Evolutionary conservation across 176 grass and related monocot species (phyloP).

Genomic region (Puya raimondii): DNA sequence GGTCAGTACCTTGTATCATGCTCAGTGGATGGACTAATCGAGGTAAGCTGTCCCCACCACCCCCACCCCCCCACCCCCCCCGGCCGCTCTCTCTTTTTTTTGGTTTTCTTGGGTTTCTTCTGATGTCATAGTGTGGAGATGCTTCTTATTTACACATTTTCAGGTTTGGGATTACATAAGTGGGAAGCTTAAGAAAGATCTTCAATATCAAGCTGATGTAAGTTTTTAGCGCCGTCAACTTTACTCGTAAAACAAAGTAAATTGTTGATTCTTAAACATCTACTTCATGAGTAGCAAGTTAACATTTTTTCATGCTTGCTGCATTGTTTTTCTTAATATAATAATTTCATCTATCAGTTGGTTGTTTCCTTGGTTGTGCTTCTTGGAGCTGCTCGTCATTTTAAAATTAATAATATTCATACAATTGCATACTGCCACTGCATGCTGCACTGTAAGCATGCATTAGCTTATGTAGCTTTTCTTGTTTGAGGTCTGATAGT

Average conservation of each 20-base stretch:
- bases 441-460: too few relatives aligned
- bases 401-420: too few relatives aligned
- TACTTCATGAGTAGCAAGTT: not conserved
- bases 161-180: conserved; percentile 99
- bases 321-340: too few relatives aligned
- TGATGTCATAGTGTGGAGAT: not conserved
- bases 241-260: conserved; percentile 14
- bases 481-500: too few relatives aligned
- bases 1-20: conserved; percentile 96
- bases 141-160: conserved; percentile 11
- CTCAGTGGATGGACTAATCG: conserved; percentile 93
- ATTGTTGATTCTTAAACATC: not conserved
- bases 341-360: too few relatives aligned
- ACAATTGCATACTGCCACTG: too few relatives aligned
- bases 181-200: conserved; percentile 99
- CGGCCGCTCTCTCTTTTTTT: conserved; percentile 11
- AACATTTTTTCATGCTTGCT: not conserved
- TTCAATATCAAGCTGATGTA: conserved; percentile 98
- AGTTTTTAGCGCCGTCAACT: conserved; percentile 16
- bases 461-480: too few relatives aligned
- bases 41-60: conserved; percentile 48
- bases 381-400: too few relatives aligned
- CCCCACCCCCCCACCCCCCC: conserved; percentile 8
- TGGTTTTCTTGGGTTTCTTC: conserved; percentile 8
- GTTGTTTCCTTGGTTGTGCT: too few relatives aligned